Conservation (phyloP, 345 rosid genomes). For the Rhodamnia rubescens region DNA sequence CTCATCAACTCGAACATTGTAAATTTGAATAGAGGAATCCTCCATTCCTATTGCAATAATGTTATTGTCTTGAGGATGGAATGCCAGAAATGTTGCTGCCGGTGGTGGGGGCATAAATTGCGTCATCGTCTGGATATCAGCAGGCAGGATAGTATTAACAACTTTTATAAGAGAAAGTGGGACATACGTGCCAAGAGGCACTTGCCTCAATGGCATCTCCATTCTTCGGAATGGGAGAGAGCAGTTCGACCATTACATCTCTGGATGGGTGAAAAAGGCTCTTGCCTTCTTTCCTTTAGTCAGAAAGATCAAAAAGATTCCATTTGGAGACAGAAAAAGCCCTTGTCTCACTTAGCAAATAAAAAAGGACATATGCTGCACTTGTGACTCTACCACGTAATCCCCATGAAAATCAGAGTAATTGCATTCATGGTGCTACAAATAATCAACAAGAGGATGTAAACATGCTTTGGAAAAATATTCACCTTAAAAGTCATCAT, state of each 20-base stretch:
- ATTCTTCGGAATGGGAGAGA: background rate
- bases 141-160: background rate
- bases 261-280: background rate
- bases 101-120: constrained; percentile 92
- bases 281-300: background rate
- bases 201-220: background rate
- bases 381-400: background rate
- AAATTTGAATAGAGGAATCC: constrained; percentile 73
- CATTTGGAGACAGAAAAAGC: background rate
- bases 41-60: constrained; percentile 94
- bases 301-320: background rate
- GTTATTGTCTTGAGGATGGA: constrained; percentile 84
- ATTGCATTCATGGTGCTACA: background rate
- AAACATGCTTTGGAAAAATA: background rate
- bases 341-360: background rate
- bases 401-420: background rate
- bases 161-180: background rate
- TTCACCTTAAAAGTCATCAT: constrained; percentile 88
- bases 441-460: background rate
- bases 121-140: constrained; percentile 58
- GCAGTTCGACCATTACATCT: background rate
- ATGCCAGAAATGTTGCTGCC: constrained; percentile 80
- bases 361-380: background rate
- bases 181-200: background rate
- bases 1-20: constrained; percentile 77